Percentiles rank a stretch among this genome's conserved stretches.
phyloP scores from a whole-genome alignment of 768 basidiomycete species.

The Calvatia gigantea region DNA sequence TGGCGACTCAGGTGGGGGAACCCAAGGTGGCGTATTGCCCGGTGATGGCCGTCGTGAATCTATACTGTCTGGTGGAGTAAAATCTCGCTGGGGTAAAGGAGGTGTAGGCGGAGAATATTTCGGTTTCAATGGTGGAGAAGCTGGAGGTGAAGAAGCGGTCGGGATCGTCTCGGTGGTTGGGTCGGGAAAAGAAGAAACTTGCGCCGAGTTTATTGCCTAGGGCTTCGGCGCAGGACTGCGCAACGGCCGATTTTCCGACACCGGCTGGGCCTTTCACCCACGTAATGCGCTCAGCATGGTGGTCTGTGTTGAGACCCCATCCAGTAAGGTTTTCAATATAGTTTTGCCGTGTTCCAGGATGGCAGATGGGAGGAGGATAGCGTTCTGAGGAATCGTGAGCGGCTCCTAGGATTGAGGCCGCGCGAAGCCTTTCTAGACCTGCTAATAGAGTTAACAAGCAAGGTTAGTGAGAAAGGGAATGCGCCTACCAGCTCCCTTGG shows the following conservation, averaged over 20 bases:
- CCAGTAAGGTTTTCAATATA: background rate
- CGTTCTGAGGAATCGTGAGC: conserved; percentile 1
- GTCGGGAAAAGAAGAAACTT: background rate
- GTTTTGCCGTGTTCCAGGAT: background rate
- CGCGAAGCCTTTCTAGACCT: background rate
- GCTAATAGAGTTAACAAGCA: background rate
- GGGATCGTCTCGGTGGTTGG: background rate
- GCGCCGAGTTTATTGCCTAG: too few species aligned
- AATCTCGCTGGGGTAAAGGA: background rate
- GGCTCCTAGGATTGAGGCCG: background rate
- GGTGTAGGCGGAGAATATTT: background rate
- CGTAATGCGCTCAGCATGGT: background rate
- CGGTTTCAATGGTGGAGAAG: background rate
- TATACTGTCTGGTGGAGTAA: background rate
- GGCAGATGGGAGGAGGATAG: background rate
- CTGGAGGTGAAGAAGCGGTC: background rate
- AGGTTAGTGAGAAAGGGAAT: too few species aligned
- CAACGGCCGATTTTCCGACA: conserved; percentile 2
- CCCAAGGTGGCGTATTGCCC: too few species aligned
- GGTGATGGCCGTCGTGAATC: too few species aligned
- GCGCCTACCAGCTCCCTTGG: too few species aligned
- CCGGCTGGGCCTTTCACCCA: background rate
- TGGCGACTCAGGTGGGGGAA: too few species aligned
- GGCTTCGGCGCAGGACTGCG: too few species aligned
- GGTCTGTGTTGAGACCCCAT: background rate